A percentile compares a stretch with the other conserved stretches of the same genome.
Conservation (phyloP, 1,139 yeast species). For the Blastobotrys buckinghamii region DNA sequence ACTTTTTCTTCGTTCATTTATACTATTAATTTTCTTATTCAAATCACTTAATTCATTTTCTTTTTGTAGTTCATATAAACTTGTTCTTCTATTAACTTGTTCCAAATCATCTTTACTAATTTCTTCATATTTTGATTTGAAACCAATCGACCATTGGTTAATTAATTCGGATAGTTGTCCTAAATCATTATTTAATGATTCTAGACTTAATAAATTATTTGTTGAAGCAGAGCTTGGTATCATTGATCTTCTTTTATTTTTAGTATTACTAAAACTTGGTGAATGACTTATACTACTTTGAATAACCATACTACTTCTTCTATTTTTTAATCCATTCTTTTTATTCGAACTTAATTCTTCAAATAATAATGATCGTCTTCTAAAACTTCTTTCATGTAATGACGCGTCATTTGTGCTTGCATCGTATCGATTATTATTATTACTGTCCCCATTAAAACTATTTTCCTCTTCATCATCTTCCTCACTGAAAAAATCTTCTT, state of each 20-base stretch:
- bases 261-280: background rate
- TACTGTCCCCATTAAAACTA: background rate
- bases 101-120: constrained; percentile 18
- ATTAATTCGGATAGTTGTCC: constrained; percentile 12
- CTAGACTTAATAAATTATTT: constrained; percentile 3
- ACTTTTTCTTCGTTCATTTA: constrained; percentile 7
- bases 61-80: background rate
- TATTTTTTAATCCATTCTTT: background rate
- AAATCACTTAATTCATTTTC: constrained; percentile 8
- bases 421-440: no score
- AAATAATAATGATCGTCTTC: constrained; percentile 10
- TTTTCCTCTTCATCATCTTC: background rate
- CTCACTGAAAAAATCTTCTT: no score
- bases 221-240: background rate
- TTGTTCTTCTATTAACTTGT: constrained; percentile 16
- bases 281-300: background rate
- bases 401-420: constrained; percentile 1
- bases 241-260: background rate
- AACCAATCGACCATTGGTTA: constrained; percentile 10
- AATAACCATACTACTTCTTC: background rate
- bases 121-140: constrained; percentile 6
- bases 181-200: constrained; percentile 10
- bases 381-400: constrained; percentile 3
- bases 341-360: background rate
- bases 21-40: constrained; percentile 2